These are phyloP conservation scores for Flaveria floridana DNA, from an alignment of 140 eudicot species.

Conservation along the genomic window DNA sequence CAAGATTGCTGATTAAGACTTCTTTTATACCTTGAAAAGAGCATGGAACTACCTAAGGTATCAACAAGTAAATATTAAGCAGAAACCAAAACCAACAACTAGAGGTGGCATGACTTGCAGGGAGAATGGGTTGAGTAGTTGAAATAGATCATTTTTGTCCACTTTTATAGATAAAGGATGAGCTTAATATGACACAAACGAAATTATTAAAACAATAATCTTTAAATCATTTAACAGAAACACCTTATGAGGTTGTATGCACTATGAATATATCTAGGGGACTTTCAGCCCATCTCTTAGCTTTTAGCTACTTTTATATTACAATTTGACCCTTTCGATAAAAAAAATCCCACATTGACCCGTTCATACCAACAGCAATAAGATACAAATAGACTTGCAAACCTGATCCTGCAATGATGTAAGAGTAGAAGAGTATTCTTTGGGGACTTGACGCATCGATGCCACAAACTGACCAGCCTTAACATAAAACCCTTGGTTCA, in stretches of 20 bases:
- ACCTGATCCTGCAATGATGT: slow-evolving; percentile 92
- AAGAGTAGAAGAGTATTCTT: slow-evolving; percentile 83
- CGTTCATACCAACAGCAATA: not conserved
- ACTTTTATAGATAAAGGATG: not conserved
- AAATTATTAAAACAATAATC: not conserved
- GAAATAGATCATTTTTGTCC: not conserved
- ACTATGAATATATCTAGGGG: not conserved
- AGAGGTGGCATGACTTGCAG: not conserved
- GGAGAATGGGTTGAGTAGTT: not conserved
- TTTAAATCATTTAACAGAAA: not conserved
- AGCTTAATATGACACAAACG: not conserved
- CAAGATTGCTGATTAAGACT: slow-evolving; percentile 62
- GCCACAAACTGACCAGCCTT: slow-evolving; percentile 98
- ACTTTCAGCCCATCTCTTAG: not conserved
- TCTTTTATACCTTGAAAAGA: slow-evolving; percentile 68
- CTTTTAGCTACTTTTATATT: not conserved
- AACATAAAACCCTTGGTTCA: slow-evolving; percentile 83
- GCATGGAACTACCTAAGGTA: slow-evolving; percentile 77
- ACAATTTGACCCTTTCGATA: not conserved
- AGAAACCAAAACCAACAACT: slow-evolving; percentile 10
- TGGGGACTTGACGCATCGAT: slow-evolving; percentile 79
- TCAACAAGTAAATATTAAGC: slow-evolving; percentile 32
- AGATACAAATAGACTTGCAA: slow-evolving; percentile 10
- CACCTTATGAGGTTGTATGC: not conserved
- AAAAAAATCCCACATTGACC: not conserved